Percentiles rank a stretch among this genome's conserved stretches.
Conservation (phyloP, 768 basidiomycete genomes). For the Hygrocybe punicea region DNA sequence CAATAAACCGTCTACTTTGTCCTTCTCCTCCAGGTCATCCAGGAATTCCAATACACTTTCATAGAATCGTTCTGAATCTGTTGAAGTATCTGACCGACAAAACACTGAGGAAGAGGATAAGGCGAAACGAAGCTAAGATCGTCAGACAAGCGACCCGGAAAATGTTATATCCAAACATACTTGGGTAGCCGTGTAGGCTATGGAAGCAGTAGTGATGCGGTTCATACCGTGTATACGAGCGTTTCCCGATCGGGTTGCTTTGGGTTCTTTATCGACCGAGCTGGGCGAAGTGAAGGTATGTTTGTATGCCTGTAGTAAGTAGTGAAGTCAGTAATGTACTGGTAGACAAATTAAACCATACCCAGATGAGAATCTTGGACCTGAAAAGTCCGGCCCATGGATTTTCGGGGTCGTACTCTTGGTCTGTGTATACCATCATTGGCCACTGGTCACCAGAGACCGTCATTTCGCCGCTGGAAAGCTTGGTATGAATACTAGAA, state of each 20-base stretch:
- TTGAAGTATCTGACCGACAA: constrained; percentile 16
- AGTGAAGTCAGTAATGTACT: background rate
- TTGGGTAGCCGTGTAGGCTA: background rate
- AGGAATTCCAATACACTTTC: constrained; percentile 17
- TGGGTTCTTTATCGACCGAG: background rate
- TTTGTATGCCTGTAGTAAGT: background rate
- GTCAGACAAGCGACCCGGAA: background rate
- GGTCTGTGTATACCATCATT: background rate
- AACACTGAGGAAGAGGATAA: constrained; percentile 16
- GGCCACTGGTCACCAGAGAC: background rate
- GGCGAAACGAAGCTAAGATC: constrained; percentile 9
- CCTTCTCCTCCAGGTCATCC: constrained; percentile 18
- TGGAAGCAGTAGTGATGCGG: background rate
- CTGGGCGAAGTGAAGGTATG: background rate
- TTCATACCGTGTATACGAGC: background rate
- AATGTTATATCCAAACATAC: background rate
- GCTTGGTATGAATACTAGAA: background rate
- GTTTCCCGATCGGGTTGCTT: background rate
- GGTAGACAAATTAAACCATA: background rate
- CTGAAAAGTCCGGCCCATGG: background rate
- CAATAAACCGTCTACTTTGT: constrained; percentile 8
- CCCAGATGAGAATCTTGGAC: background rate
- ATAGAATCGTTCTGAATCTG: constrained; percentile 25
- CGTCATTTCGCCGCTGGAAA: background rate
- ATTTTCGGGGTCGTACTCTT: background rate